Percentiles rank a stretch among this genome's conserved stretches.
Evolutionary conservation across 2,329 filamentous ascomycete genomes (phyloP).

Genomic region (Shiraia bambusicola): DNA sequence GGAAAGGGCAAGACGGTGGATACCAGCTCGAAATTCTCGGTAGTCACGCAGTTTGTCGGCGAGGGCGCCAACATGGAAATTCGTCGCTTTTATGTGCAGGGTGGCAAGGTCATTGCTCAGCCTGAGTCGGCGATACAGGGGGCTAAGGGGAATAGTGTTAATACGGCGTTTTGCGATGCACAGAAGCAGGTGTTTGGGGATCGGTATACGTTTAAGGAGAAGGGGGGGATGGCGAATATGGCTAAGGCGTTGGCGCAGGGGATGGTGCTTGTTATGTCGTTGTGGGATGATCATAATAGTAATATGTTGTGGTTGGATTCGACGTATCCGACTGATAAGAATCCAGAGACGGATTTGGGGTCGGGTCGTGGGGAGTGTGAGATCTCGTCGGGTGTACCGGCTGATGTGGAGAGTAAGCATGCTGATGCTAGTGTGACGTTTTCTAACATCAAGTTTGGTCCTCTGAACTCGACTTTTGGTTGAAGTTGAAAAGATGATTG

Average conservation of each 20-base stretch:
- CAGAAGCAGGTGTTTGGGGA: constrained; percentile 34
- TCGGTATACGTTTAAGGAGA: constrained; percentile 52
- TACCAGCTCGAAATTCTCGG: constrained; percentile 46
- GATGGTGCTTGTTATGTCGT: constrained; percentile 64
- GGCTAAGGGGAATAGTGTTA: constrained; percentile 42
- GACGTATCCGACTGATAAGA: constrained; percentile 55
- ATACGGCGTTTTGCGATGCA: constrained; percentile 33
- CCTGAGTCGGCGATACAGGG: constrained; percentile 48
- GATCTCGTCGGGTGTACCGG: constrained; percentile 31
- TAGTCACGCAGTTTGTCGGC: constrained; percentile 53
- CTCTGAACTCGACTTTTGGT: constrained; percentile 32
- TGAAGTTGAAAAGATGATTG: not conserved
- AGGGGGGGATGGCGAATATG: constrained; percentile 60
- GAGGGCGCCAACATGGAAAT: constrained; percentile 47
- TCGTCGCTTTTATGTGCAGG: constrained; percentile 53
- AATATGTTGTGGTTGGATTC: constrained; percentile 76
- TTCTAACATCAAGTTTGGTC: constrained; percentile 36
- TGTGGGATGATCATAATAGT: constrained; percentile 65
- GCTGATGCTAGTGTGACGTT: constrained; percentile 27
- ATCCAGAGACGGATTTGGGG: constrained; percentile 28
- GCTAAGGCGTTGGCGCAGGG: constrained; percentile 55
- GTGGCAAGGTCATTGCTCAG: constrained; percentile 51
- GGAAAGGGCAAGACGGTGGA: constrained; percentile 55
- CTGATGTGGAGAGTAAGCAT: constrained; percentile 26
- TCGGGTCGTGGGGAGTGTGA: constrained; percentile 34